Percentiles rank a stretch among this genome's conserved stretches.
Evolutionary conservation across 2,329 filamentous ascomycete genomes (phyloP).

Genomic region (Purpureocillium lavendulum): DNA sequence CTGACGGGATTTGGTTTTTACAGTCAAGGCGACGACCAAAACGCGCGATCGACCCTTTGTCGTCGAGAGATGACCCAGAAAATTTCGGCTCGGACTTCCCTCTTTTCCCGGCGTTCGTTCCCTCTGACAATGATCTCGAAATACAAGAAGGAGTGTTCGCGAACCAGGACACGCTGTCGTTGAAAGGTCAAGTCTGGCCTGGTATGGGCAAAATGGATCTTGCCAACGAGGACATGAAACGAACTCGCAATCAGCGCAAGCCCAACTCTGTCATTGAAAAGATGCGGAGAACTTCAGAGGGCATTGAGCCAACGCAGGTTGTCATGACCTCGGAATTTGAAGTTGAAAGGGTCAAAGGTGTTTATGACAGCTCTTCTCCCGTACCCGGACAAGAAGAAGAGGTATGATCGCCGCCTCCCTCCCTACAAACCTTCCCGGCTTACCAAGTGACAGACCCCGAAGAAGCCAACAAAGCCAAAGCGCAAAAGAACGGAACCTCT

Average conservation of each 20-base stretch:
- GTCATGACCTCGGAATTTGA: conserved; percentile 49
- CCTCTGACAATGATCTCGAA: conserved; percentile 19
- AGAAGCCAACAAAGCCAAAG: conserved; percentile 19
- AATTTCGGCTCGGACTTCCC: conserved; percentile 15
- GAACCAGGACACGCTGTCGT: conserved; percentile 24
- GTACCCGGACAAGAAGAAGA: conserved; percentile 27
- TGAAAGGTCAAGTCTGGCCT: conserved; percentile 68
- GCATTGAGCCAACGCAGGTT: conserved; percentile 55
- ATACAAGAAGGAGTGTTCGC: conserved; percentile 16
- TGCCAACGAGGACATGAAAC: conserved; percentile 63
- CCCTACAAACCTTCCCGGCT: background rate
- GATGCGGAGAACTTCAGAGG: conserved; percentile 55
- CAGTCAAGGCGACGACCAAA: conserved; percentile 22
- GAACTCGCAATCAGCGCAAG: conserved; percentile 72
- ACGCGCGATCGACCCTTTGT: conserved; percentile 10
- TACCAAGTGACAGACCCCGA: conserved; percentile 17
- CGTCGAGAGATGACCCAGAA: conserved; percentile 20
- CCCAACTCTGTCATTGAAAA: conserved; percentile 60
- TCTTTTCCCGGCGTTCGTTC: conserved; percentile 18
- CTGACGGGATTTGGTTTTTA: too few species aligned
- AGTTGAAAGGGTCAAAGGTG: conserved; percentile 43
- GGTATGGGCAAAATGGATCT: conserved; percentile 80
- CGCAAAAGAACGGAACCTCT: conserved; percentile 23
- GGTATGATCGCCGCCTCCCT: conserved; percentile 26
- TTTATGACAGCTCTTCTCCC: conserved; percentile 51